Base-by-base conservation (phyloP, 129 eudicot genomes). In the Flaveria linearis region DNA sequence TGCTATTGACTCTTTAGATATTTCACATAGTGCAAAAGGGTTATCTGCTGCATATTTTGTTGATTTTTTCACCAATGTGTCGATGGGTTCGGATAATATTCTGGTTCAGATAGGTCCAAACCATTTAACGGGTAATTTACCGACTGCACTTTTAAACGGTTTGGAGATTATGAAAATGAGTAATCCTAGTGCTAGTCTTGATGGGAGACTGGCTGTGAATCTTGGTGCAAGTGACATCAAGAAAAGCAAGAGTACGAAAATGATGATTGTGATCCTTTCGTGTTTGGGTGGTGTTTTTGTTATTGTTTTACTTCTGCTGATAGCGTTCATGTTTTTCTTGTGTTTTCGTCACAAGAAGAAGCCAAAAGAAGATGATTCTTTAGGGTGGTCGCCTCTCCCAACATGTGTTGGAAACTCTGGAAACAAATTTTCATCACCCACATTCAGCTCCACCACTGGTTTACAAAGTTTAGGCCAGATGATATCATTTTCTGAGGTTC, bases 121-220 rank as follows among this genome's bases (percentile, higher is more conserved):
- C 47, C 72, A 80, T 50, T 52, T 82, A 71, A 70, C 78, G 23
- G 81, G 69, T 30, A 72, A 43, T 63, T 52, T 82, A 15, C 66
- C 84, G 1, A 80, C 85, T 17, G 89, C 89, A 30, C 80, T 86
- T 61, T 76, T 86, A 58, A 86, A 86, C 46, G 89, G 87, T 43
- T 72, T 86, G 82, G 89, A 86, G 87, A 86, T 86, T 47, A 82
- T 82, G 87, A 86, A 86, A 82, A 82, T 77, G 81, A 83, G 86
- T 75, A 80, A 76, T 80, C 81, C 85, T 26, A 52, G 80, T 72
- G 78, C 76, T 36, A 82, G 84, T 76, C 79, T 82, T n/a, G 89
- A 82, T 36, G 89, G 87, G 22, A 79, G 52, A 23, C 76, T 86
- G 28, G 78, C 62, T 23, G 26, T 52, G n/a, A 47, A 45, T 79